phyloP scores from a whole-genome alignment of 2,329 filamentous ascomycete species.

The Amesomyces nigricolor region DNA sequence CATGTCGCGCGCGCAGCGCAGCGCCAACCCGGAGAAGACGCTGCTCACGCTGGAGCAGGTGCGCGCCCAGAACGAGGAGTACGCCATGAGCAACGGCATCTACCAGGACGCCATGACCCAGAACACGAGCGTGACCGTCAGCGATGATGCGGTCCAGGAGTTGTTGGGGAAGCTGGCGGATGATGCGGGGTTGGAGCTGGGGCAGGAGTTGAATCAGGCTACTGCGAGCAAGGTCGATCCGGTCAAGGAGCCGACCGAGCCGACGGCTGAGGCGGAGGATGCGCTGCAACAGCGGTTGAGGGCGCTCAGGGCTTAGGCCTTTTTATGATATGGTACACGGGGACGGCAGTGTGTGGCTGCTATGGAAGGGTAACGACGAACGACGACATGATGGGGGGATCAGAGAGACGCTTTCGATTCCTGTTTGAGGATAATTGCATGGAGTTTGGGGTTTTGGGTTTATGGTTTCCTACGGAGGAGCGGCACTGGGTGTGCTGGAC shows the following conservation, averaged over 20 bases:
- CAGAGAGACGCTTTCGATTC: too few relatives aligned
- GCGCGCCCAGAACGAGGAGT: constrained; percentile 58
- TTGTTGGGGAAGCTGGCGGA: constrained; percentile 81
- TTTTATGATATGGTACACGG: background rate
- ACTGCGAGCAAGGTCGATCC: constrained; percentile 55
- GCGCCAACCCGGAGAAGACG: constrained; percentile 55
- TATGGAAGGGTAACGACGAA: background rate
- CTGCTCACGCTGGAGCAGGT: constrained; percentile 57
- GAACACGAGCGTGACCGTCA: constrained; percentile 65
- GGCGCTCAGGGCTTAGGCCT: constrained; percentile 43
- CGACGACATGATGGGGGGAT: background rate
- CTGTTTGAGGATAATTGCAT: background rate
- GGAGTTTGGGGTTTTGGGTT: constrained; percentile 8
- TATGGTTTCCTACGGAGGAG: background rate
- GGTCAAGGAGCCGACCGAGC: constrained; percentile 50
- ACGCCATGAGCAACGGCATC: constrained; percentile 62
- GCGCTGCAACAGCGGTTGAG: constrained; percentile 58
- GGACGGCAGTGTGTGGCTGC: background rate
- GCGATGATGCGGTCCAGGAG: constrained; percentile 81
- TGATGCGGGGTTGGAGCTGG: constrained; percentile 78
- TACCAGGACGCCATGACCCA: constrained; percentile 82
- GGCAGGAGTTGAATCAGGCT: constrained; percentile 62
- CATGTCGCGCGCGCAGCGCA: constrained; percentile 54
- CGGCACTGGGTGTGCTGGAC: background rate
- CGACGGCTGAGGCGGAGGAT: constrained; percentile 74